These are phyloP conservation scores for Apiospora arundinis DNA, from an alignment of 2,329 filamentous ascomycete genomes.

Conservation along the genomic window DNA sequence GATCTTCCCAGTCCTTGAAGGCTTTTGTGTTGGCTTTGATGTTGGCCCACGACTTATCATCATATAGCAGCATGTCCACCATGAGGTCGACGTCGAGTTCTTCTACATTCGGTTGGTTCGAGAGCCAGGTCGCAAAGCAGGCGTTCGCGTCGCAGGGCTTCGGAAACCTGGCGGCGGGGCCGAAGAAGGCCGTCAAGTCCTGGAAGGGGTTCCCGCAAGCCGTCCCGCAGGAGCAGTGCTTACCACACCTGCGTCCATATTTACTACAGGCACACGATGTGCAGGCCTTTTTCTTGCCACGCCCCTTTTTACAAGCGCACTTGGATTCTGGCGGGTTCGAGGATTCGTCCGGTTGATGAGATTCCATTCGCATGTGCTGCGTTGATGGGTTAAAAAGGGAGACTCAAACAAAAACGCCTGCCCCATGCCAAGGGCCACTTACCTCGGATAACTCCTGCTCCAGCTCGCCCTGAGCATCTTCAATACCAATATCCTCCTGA, in stretches of 20 bases:
- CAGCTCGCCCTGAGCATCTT: constrained; percentile 41
- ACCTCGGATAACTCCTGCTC: constrained; percentile 35
- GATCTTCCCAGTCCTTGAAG: constrained; percentile 41
- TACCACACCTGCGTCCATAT: constrained; percentile 38
- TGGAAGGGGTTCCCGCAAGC: constrained; percentile 42
- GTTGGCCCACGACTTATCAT: constrained; percentile 41
- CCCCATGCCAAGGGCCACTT: constrained; percentile 10
- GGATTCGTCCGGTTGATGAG: constrained; percentile 35
- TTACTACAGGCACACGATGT: constrained; percentile 41
- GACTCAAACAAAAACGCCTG: constrained; percentile 9
- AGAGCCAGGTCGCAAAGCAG: constrained; percentile 43
- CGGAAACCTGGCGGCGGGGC: constrained; percentile 35
- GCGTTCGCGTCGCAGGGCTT: constrained; percentile 41
- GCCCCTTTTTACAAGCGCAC: constrained; percentile 42
- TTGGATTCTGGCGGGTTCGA: constrained; percentile 35
- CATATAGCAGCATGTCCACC: constrained; percentile 43
- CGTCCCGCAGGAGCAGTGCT: constrained; percentile 38
- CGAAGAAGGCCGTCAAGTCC: constrained; percentile 42
- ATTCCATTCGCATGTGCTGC: constrained; percentile 35
- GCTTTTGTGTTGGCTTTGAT: constrained; percentile 36
- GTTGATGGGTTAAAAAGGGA: constrained; percentile 3
- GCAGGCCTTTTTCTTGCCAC: constrained; percentile 43
- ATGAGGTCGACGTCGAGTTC: constrained; percentile 42
- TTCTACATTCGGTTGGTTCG: constrained; percentile 42
- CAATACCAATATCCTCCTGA: constrained; percentile 35